Evolutionary conservation across 225 moss, liverwort and hornwort genomes (phyloP).

Genomic region (Takakia lepidozioides): DNA sequence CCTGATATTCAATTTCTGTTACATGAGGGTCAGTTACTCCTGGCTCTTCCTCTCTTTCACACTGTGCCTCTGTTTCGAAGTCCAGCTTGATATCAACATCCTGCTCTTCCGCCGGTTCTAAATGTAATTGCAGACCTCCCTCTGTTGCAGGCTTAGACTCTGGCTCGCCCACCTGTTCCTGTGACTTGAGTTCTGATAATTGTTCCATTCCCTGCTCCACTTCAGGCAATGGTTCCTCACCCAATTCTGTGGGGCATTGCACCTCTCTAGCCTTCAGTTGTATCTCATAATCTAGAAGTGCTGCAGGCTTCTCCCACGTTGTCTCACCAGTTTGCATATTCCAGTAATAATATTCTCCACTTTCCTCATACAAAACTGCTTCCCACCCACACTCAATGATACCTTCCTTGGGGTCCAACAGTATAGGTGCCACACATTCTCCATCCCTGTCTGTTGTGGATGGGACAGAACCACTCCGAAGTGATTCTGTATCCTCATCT

Average conservation of each 20-base stretch:
- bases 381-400: slow-evolving; percentile 36
- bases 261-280: slow-evolving; percentile 7
- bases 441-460: neutral
- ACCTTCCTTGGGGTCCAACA: slow-evolving; percentile 8
- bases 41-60: slow-evolving; percentile 1
- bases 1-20: slow-evolving; percentile 12
- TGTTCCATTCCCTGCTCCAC: slow-evolving; percentile 6
- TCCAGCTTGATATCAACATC: slow-evolving; percentile 7
- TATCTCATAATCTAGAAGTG: slow-evolving; percentile 15
- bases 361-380: slow-evolving; percentile 46
- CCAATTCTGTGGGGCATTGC: slow-evolving; percentile 7
- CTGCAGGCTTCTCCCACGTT: slow-evolving; percentile 58
- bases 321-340: slow-evolving; percentile 52
- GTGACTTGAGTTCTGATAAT: slow-evolving; percentile 9
- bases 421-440: no score
- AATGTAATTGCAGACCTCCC: slow-evolving; percentile 9
- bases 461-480: neutral
- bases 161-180: slow-evolving; percentile 11
- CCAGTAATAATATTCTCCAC: slow-evolving; percentile 54
- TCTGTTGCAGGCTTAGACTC: slow-evolving; percentile 5
- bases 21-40: slow-evolving; percentile 9
- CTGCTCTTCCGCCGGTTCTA: slow-evolving; percentile 7
- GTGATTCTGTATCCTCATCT: neutral
- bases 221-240: slow-evolving; percentile 10
- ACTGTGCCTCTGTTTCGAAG: slow-evolving; percentile 8